Evolutionary conservation across 1,284 basidiomycete genomes (phyloP).

Genomic region (Ceratobasidium sp.): DNA sequence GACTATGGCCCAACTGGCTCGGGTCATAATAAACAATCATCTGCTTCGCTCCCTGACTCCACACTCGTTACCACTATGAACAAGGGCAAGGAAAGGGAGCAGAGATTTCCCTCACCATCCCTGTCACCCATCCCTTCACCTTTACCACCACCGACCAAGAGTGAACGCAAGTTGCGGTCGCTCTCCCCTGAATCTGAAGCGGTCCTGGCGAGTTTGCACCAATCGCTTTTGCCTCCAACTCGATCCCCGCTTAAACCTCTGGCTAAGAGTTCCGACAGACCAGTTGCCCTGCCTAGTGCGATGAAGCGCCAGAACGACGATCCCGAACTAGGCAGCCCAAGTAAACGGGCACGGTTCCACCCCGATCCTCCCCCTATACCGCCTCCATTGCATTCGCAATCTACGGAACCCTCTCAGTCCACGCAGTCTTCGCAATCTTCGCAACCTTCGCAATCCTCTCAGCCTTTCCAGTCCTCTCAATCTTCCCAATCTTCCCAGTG

Average conservation of each 20-base stretch:
- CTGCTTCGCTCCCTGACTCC: background rate
- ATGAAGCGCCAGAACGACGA: slow-evolving; percentile 22
- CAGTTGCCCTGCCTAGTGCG: slow-evolving; percentile 12
- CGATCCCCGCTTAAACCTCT: background rate
- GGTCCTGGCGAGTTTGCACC: slow-evolving; percentile 11
- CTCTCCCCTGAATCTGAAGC: slow-evolving; percentile 31
- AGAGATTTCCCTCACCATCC: background rate
- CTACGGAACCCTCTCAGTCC: background rate
- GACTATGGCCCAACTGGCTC: background rate
- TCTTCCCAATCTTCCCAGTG: too few relatives aligned
- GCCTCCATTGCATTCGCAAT: background rate
- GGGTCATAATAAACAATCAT: background rate
- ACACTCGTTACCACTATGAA: background rate
- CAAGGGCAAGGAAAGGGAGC: slow-evolving; percentile 37
- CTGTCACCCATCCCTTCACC: background rate
- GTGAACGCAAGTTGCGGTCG: slow-evolving; percentile 1
- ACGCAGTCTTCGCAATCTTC: too few relatives aligned
- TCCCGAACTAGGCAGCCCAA: slow-evolving; percentile 1
- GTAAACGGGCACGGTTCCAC: slow-evolving; percentile 28
- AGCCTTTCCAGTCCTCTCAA: too few relatives aligned
- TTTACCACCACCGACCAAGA: background rate
- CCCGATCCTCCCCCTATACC: slow-evolving; percentile 27
- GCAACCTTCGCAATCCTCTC: too few relatives aligned
- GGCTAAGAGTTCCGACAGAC: slow-evolving; percentile 27
- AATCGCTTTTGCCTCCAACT: background rate